Evolutionary conservation across 768 basidiomycete genomes (phyloP).

Genomic region (Leccinellum luteum): DNA sequence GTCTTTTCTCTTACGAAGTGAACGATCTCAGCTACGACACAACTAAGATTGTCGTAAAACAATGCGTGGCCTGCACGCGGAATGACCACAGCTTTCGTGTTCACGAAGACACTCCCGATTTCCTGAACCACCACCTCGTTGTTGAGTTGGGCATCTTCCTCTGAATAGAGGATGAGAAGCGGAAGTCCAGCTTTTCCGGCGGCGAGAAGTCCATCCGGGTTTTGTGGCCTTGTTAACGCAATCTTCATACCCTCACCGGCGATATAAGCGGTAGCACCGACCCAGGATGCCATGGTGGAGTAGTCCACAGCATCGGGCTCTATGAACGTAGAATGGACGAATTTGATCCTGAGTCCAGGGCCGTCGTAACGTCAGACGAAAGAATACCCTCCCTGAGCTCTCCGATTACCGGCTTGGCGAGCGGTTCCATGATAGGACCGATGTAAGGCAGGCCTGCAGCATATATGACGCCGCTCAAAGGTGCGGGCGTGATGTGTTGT

Average conservation of each 20-base stretch:
- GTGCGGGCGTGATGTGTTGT: background rate
- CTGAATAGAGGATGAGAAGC: background rate
- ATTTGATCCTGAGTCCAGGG: conserved; percentile 3
- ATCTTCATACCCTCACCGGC: background rate
- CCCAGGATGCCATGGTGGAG: conserved; percentile 4
- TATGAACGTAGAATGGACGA: background rate
- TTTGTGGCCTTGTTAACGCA: background rate
- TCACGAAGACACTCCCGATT: background rate
- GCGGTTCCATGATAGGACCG: conserved; percentile 3
- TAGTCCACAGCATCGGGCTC: conserved; percentile 7
- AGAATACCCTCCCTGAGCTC: background rate
- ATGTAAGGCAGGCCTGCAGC: conserved; percentile 6
- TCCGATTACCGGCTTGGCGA: conserved; percentile 1
- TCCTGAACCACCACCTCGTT: background rate
- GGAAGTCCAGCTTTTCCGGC: background rate
- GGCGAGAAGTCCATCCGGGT: background rate
- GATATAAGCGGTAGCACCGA: background rate
- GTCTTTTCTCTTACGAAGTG: background rate
- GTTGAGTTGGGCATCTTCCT: conserved; percentile 3
- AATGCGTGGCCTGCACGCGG: conserved; percentile 1
- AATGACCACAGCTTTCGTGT: background rate
- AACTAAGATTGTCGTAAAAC: background rate
- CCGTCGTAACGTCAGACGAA: background rate
- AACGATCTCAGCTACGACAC: conserved; percentile 4
- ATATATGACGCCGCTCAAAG: conserved; percentile 5